Conservation (phyloP, 2,329 filamentous ascomycete species). For the Cadophora gregata region DNA sequence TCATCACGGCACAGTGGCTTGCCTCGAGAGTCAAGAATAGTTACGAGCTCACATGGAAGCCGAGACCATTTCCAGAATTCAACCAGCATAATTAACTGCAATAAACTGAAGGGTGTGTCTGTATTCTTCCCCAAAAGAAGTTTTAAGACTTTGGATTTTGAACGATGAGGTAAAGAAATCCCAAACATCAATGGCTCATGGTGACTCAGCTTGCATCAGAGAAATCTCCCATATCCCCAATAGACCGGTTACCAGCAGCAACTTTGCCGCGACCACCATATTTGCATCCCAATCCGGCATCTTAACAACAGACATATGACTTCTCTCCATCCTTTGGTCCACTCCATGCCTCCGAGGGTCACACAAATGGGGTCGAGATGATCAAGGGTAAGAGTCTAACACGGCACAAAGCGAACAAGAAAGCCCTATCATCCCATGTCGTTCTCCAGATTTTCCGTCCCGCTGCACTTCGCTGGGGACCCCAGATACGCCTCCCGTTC, state of each 20-base stretch:
- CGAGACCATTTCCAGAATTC: no score
- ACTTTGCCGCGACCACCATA: constrained; percentile 6
- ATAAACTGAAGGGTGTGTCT: background rate
- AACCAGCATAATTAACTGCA: background rate
- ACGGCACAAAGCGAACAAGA: background rate
- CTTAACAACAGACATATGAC: constrained; percentile 1
- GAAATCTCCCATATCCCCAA: background rate
- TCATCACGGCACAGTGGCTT: background rate
- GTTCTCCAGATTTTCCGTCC: constrained; percentile 10
- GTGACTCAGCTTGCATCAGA: background rate
- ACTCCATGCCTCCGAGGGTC: background rate
- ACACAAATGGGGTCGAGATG: background rate
- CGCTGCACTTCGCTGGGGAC: constrained; percentile 12
- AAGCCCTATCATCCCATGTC: background rate
- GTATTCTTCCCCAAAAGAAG: background rate
- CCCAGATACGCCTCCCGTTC: constrained; percentile 15
- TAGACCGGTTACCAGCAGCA: constrained; percentile 9
- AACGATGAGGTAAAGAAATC: background rate
- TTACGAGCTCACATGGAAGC: constrained; percentile 7
- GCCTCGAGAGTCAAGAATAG: constrained; percentile 4
- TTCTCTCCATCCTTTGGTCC: background rate
- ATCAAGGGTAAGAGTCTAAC: background rate
- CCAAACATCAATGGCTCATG: background rate
- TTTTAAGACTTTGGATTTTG: background rate
- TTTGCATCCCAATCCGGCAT: constrained; percentile 2